Percentiles rank a stretch among this genome's conserved stretches.
Conservation (phyloP, 1,284 basidiomycete species). For the Sutorius eximius region DNA sequence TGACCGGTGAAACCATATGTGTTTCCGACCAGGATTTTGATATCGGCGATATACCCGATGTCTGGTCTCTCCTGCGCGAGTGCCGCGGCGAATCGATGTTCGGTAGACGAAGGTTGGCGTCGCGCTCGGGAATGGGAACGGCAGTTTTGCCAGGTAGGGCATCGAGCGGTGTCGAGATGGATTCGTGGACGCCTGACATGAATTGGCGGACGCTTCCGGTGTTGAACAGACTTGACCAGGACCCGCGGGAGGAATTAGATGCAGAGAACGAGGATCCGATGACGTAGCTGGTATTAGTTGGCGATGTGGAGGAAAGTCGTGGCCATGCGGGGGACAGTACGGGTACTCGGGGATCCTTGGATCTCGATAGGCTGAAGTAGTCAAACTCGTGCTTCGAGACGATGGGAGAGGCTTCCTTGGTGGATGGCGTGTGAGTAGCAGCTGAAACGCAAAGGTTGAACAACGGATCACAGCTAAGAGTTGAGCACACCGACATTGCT, state of each 20-base stretch:
- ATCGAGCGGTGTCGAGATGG: slow-evolving; percentile 43
- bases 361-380: slow-evolving; percentile 49
- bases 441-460: not conserved
- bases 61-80: slow-evolving; percentile 24
- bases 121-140: slow-evolving; percentile 33
- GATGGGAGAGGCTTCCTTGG: slow-evolving; percentile 19
- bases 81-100: slow-evolving; percentile 29
- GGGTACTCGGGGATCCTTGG: slow-evolving; percentile 32
- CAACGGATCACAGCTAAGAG: not conserved
- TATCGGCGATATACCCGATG: slow-evolving; percentile 34
- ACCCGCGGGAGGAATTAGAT: slow-evolving; percentile 62
- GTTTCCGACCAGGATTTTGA: slow-evolving; percentile 62
- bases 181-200: slow-evolving; percentile 55
- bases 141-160: slow-evolving; percentile 21
- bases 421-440: slow-evolving; percentile 16
- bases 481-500: slow-evolving; percentile 26
- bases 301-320: slow-evolving; percentile 35
- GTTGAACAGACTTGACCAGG: slow-evolving; percentile 76
- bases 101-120: slow-evolving; percentile 25
- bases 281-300: slow-evolving; percentile 36
- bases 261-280: slow-evolving; percentile 39
- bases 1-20: slow-evolving; percentile 22
- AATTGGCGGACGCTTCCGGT: slow-evolving; percentile 63
- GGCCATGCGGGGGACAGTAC: slow-evolving; percentile 37
- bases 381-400: slow-evolving; percentile 35